Conservation (phyloP, 441 rosid genomes). For the Breynia disticha region DNA sequence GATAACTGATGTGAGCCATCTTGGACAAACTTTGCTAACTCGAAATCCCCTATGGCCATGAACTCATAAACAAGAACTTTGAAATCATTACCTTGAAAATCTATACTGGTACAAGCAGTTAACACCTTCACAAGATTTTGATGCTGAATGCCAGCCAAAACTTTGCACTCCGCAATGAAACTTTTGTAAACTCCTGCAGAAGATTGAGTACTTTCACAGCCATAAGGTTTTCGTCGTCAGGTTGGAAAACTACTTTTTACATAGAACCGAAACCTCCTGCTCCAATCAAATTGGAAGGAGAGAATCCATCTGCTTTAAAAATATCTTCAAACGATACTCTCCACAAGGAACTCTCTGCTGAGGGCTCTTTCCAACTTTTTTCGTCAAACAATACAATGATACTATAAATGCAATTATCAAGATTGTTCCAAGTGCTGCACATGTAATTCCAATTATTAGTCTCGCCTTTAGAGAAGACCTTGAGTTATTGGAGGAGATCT, state of each 20-base stretch:
- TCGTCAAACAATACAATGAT: neutral
- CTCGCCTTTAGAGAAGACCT: neutral
- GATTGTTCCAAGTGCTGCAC: neutral
- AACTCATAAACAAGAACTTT: constrained; percentile 9
- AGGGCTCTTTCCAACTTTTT: neutral
- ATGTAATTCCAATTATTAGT: neutral
- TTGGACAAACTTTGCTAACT: constrained; percentile 9
- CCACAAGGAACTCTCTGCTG: neutral
- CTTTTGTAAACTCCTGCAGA: constrained; percentile 8
- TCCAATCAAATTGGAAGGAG: constrained; percentile 6
- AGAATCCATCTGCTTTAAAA: constrained; percentile 8
- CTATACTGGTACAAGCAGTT: constrained; percentile 1
- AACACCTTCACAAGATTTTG: constrained; percentile 8
- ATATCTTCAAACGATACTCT: constrained; percentile 19
- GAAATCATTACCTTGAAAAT: constrained; percentile 10
- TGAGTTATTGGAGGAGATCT: neutral
- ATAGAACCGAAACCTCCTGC: constrained; percentile 13
- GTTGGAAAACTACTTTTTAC: constrained; percentile 4
- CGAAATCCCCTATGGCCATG: constrained; percentile 17
- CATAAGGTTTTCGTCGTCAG: constrained; percentile 1
- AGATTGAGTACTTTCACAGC: constrained; percentile 16
- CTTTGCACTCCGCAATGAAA: constrained; percentile 8
- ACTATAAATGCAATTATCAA: neutral
- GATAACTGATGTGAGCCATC: neutral
- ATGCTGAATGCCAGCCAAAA: constrained; percentile 4